Evolutionary conservation across 345 rosid genomes (phyloP).

Genomic region (Eucalyptus globulus): DNA sequence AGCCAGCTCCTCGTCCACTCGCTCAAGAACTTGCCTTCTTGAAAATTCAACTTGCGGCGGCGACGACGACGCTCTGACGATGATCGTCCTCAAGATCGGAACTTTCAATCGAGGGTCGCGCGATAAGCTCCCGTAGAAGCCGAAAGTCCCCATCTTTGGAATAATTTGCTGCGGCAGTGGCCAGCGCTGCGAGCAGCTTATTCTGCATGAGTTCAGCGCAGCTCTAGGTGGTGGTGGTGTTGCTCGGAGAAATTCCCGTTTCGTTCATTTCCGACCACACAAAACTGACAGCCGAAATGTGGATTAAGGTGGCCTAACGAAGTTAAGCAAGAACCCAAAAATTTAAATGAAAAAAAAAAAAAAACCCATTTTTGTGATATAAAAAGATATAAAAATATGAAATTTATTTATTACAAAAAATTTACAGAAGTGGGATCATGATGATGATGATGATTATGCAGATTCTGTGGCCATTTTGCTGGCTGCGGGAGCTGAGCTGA

Average conservation of each 20-base stretch:
- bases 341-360: background rate
- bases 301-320: background rate
- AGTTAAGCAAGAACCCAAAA: background rate
- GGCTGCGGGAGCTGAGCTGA: background rate
- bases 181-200: background rate
- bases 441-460: background rate
- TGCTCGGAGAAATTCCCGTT: background rate
- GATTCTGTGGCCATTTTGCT: background rate
- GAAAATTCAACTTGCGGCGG: background rate
- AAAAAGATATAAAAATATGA: background rate
- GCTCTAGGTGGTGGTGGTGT: background rate
- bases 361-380: background rate
- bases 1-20: conserved; percentile 54
- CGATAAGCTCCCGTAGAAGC: background rate
- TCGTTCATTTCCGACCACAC: background rate
- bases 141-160: background rate
- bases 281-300: background rate
- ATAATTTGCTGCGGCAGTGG: background rate
- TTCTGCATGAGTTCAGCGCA: background rate
- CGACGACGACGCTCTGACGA: background rate
- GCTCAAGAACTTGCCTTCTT: conserved; percentile 37
- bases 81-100: background rate
- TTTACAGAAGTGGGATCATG: background rate
- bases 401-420: background rate
- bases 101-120: background rate